These are phyloP conservation scores for Neoboletus subvelutipes DNA, from an alignment of 768 basidiomycete species.

Conservation along the genomic window DNA sequence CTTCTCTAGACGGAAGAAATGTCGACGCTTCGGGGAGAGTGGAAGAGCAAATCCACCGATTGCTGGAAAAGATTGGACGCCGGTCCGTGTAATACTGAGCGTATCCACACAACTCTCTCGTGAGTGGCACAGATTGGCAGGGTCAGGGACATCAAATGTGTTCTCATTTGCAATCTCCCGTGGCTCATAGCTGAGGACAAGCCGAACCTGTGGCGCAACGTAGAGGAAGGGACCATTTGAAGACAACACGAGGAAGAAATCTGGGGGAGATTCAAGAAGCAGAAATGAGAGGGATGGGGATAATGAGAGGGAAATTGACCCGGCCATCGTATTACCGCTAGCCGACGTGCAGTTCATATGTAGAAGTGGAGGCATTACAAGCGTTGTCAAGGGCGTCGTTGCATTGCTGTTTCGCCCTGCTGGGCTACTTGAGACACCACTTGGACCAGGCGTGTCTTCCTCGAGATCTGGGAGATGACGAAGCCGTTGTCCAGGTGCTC, in stretches of 20 bases:
- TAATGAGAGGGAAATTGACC: conserved; percentile 46
- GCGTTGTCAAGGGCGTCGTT: conserved; percentile 19
- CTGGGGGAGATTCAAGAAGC: conserved; percentile 61
- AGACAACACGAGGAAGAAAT: conserved; percentile 87
- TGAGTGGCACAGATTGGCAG: conserved; percentile 87
- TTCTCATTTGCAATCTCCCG: conserved; percentile 76
- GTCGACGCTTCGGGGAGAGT: conserved; percentile 56
- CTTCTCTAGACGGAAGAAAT: background rate
- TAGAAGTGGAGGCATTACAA: conserved; percentile 14
- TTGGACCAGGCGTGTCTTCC: no score
- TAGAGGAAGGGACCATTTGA: conserved; percentile 94
- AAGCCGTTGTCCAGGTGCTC: no score
- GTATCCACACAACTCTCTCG: conserved; percentile 64
- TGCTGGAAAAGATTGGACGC: conserved; percentile 37
- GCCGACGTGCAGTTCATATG: conserved; percentile 9
- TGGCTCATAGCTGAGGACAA: conserved; percentile 83
- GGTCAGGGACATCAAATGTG: conserved; percentile 81
- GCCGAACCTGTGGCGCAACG: conserved; percentile 78
- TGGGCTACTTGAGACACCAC: conserved; percentile 10
- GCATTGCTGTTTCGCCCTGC: conserved; percentile 7
- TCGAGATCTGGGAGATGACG: no score
- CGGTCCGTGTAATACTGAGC: conserved; percentile 10
- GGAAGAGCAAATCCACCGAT: conserved; percentile 66
- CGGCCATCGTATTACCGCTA: conserved; percentile 20
- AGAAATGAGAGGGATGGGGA: conserved; percentile 35